Percentiles rank a stretch among this genome's conserved stretches.
phyloP scores from a whole-genome alignment of 306 rosid genomes.

The Casuarina glauca region DNA sequence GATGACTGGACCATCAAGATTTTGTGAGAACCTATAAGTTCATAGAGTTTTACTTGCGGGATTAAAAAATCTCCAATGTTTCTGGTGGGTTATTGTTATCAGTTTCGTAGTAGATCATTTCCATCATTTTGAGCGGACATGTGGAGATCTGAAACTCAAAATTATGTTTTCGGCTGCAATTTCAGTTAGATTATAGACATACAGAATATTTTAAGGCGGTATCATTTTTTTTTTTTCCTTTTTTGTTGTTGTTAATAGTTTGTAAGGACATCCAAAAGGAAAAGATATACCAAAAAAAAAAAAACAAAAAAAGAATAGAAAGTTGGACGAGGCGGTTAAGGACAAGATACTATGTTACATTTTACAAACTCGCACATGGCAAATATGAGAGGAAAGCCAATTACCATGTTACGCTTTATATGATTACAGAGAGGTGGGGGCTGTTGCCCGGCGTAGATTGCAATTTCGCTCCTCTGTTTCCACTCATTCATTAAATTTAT shows the following conservation, averaged over 20 bases:
- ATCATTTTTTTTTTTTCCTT: not conserved
- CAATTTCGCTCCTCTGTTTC: too few relatives aligned
- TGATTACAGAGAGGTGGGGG: too few relatives aligned
- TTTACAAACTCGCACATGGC: not conserved
- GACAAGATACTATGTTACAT: not conserved
- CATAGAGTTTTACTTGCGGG: not conserved
- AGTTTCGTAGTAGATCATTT: not conserved
- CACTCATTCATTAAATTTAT: too few relatives aligned
- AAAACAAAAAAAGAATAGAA: not conserved
- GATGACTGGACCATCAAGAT: slow-evolving; percentile 76
- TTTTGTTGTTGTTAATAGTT: not conserved
- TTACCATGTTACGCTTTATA: not conserved
- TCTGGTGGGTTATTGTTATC: not conserved
- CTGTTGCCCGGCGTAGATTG: not conserved
- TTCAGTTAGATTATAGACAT: not conserved
- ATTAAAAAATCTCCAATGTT: not conserved
- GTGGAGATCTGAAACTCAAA: not conserved
- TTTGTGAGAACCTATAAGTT: slow-evolving; percentile 31
- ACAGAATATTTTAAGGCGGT: not conserved
- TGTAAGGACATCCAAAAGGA: not conserved
- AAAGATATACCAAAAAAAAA: not conserved
- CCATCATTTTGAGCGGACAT: not conserved
- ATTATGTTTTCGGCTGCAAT: not conserved
- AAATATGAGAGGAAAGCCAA: too few relatives aligned
- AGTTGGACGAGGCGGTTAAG: not conserved